Evolutionary conservation across 495 filamentous ascomycete species (phyloP).

Genomic region (Neohortaea acidophila): DNA sequence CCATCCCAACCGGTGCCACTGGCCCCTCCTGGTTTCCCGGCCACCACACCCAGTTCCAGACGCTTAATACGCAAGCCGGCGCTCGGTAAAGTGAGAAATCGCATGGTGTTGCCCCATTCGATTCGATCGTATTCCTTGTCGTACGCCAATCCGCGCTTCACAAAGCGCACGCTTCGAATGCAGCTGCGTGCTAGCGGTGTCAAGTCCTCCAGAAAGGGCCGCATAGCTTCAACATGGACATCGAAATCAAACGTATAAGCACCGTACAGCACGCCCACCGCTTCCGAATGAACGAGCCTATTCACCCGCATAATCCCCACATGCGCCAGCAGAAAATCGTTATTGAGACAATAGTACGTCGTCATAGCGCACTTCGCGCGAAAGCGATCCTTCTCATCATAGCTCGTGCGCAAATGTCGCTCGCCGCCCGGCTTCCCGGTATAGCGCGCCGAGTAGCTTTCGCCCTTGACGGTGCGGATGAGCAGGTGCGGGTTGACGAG

Average conservation of each 20-base stretch:
- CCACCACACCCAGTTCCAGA: conserved; percentile 33
- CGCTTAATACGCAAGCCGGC: conserved; percentile 22
- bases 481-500: conserved; percentile 10
- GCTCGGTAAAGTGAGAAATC: conserved; percentile 8
- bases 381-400: conserved; percentile 21
- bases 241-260: conserved; percentile 38
- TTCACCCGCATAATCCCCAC: conserved; percentile 31
- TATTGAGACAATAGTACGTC: conserved; percentile 32
- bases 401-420: conserved; percentile 5
- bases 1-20: conserved; percentile 28
- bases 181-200: conserved; percentile 29
- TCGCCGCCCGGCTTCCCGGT: background rate
- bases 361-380: conserved; percentile 24
- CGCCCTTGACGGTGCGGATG: conserved; percentile 21
- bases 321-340: conserved; percentile 26
- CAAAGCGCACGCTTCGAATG: conserved; percentile 31
- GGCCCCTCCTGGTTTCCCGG: conserved; percentile 27
- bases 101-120: conserved; percentile 33
- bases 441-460: conserved; percentile 6
- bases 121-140: conserved; percentile 35
- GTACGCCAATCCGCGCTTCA: conserved; percentile 35
- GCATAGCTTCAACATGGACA: conserved; percentile 36
- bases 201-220: conserved; percentile 41
- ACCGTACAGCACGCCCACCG: conserved; percentile 34
- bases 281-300: conserved; percentile 35